These are phyloP conservation scores for Colletotrichum higginsianum DNA, from an alignment of 2,329 filamentous ascomycete species.

Conservation along the genomic window DNA sequence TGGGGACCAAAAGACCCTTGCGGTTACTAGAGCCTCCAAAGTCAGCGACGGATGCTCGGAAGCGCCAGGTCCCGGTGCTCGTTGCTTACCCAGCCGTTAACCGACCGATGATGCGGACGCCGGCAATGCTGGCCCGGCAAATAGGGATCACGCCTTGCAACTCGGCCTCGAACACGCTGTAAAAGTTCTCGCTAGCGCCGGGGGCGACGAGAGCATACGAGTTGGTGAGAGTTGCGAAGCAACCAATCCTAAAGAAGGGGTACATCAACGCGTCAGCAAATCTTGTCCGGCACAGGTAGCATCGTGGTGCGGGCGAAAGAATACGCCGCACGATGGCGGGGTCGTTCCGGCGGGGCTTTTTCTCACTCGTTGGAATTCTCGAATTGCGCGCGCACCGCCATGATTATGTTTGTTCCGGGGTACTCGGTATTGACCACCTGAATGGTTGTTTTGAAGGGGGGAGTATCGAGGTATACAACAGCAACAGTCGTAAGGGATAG, in stretches of 20 bases:
- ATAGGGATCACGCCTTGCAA: constrained; percentile 98
- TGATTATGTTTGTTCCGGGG: constrained; percentile 53
- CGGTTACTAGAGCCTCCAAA: constrained; percentile 76
- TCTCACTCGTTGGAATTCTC: constrained; percentile 92
- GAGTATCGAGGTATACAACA: not conserved
- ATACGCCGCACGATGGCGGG: constrained; percentile 44
- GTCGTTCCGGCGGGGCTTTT: constrained; percentile 47
- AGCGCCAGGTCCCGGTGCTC: not conserved
- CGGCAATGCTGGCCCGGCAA: constrained; percentile 95
- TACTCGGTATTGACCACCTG: constrained; percentile 11
- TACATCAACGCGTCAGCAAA: constrained; percentile 43
- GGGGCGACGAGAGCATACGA: constrained; percentile 95
- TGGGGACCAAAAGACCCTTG: constrained; percentile 96
- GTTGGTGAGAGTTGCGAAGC: constrained; percentile 97
- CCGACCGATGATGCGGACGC: constrained; percentile 94
- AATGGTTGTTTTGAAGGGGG: not conserved
- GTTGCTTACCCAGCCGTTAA: constrained; percentile 85
- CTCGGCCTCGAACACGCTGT: constrained; percentile 98
- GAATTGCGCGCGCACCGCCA: constrained; percentile 82
- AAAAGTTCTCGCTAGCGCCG: constrained; percentile 98
- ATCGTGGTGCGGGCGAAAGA: constrained; percentile 38
- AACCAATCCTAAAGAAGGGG: constrained; percentile 81
- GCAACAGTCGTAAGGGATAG: not conserved
- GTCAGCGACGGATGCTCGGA: constrained; percentile 38
- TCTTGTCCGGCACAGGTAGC: constrained; percentile 12